Percentiles rank a stretch among this genome's conserved stretches.
Evolutionary conservation across 106 monocot species (phyloP).

Genomic region (Dendrobium chrysotoxum): DNA sequence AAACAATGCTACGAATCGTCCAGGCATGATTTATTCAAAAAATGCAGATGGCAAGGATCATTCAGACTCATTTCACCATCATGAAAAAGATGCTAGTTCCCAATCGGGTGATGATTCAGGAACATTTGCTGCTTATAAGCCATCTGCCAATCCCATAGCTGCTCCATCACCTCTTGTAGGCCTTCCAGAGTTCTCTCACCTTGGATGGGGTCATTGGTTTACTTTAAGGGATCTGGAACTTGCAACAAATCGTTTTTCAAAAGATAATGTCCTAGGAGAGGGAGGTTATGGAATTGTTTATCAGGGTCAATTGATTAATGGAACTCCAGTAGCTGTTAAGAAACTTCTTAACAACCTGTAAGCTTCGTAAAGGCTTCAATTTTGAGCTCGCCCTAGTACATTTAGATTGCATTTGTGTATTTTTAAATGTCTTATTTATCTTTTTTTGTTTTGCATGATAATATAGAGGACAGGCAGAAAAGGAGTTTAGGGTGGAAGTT

Average conservation of each 20-base stretch:
- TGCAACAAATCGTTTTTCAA: conserved; percentile 45
- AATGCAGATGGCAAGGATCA: conserved; percentile 21
- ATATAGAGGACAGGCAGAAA: conserved; percentile 48
- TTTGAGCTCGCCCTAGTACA: background rate
- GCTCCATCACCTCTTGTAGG: conserved; percentile 32
- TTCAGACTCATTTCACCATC: conserved; percentile 44
- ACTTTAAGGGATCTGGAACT: conserved; percentile 48
- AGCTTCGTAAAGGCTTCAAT: conserved; percentile 3
- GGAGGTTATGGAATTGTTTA: conserved; percentile 56
- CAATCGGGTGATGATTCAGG: conserved; percentile 29
- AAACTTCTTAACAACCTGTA: conserved; percentile 53
- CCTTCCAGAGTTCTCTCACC: conserved; percentile 46
- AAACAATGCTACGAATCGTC: conserved; percentile 21
- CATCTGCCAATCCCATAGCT: conserved; percentile 13
- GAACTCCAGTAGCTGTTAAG: conserved; percentile 43
- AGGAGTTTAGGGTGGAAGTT: conserved; percentile 55
- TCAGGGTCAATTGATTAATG: conserved; percentile 37
- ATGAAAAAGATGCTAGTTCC: conserved; percentile 31
- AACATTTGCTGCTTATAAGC: conserved; percentile 13
- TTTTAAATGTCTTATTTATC: background rate
- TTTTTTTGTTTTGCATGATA: background rate
- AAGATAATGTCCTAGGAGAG: conserved; percentile 45
- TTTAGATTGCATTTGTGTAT: background rate
- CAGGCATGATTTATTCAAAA: conserved; percentile 26
- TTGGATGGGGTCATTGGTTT: conserved; percentile 57